phyloP scores from a whole-genome alignment of 805 yeast species.

The Cyberlindnera maritima region DNA sequence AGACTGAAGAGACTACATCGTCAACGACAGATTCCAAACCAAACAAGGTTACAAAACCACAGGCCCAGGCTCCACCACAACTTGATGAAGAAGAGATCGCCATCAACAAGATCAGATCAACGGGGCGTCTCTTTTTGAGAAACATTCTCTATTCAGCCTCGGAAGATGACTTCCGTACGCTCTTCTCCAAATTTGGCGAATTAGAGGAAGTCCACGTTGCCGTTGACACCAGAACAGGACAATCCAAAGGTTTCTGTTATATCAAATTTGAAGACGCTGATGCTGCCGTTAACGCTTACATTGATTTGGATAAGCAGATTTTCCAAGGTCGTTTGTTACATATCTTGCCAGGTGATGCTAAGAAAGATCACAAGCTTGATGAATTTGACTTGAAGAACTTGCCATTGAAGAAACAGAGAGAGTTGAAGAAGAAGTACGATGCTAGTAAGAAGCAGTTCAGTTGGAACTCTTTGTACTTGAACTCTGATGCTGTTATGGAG shows the following conservation, averaged over 20 bases:
- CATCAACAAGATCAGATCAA: conserved; percentile 50
- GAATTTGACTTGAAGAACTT: conserved; percentile 88
- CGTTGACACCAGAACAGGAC: conserved; percentile 82
- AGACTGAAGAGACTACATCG: conserved; percentile 17
- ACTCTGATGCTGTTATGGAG: conserved; percentile 86
- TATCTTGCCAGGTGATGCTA: conserved; percentile 79
- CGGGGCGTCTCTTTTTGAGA: conserved; percentile 85
- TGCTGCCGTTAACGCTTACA: conserved; percentile 76
- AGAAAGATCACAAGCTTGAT: conserved; percentile 79
- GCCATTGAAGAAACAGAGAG: conserved; percentile 89
- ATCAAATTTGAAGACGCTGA: conserved; percentile 64
- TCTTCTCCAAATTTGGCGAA: conserved; percentile 67
- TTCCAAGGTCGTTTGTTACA: conserved; percentile 94
- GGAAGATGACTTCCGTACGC: conserved; percentile 69
- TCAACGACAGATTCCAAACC: conserved; percentile 7
- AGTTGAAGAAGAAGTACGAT: conserved; percentile 75
- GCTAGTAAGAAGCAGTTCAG: conserved; percentile 86
- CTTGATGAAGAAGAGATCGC: conserved; percentile 39
- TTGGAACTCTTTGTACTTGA: conserved; percentile 94
- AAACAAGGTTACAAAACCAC: conserved; percentile 29
- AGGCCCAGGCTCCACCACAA: not conserved
- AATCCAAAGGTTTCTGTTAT: conserved; percentile 91
- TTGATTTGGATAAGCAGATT: conserved; percentile 76
- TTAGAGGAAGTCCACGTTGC: conserved; percentile 92
- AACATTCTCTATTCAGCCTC: conserved; percentile 78